Conservation (phyloP, 2,329 filamentous ascomycete genomes). For the Drechslerella coelobrocha region DNA sequence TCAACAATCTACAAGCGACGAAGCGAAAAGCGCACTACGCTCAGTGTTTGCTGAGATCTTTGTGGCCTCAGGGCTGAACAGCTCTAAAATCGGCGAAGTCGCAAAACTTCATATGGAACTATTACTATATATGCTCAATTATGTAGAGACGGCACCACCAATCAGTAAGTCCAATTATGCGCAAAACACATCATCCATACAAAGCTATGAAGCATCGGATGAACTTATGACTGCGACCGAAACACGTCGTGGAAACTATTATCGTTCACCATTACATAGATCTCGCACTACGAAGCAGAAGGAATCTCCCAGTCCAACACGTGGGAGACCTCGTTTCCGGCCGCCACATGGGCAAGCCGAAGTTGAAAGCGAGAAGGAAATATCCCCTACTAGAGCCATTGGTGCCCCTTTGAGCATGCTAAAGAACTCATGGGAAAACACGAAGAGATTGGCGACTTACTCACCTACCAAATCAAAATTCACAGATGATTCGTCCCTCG, state of each 20-base stretch:
- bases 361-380: neutral
- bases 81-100: constrained; percentile 48
- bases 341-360: neutral
- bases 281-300: neutral
- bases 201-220: constrained; percentile 7
- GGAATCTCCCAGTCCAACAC: constrained; percentile 47
- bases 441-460: constrained; percentile 27
- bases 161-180: constrained; percentile 31
- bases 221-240: neutral
- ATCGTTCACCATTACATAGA: neutral
- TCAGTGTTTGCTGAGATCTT: constrained; percentile 40
- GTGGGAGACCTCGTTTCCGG: constrained; percentile 30
- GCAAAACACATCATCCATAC: constrained; percentile 1
- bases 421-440: constrained; percentile 28
- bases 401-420: constrained; percentile 8
- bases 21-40: constrained; percentile 36
- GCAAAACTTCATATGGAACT: constrained; percentile 42
- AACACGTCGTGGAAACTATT: neutral
- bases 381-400: constrained; percentile 18
- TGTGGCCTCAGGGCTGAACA: constrained; percentile 40
- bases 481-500: constrained; percentile 32
- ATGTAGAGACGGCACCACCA: constrained; percentile 22
- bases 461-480: constrained; percentile 40
- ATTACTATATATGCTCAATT: constrained; percentile 40
- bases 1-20: constrained; percentile 25